Evolutionary conservation across 202 grass and related monocot species (phyloP), one percentile per base, ranked within the genome.

Genomic region (Brachypodium distachyon): DNA sequence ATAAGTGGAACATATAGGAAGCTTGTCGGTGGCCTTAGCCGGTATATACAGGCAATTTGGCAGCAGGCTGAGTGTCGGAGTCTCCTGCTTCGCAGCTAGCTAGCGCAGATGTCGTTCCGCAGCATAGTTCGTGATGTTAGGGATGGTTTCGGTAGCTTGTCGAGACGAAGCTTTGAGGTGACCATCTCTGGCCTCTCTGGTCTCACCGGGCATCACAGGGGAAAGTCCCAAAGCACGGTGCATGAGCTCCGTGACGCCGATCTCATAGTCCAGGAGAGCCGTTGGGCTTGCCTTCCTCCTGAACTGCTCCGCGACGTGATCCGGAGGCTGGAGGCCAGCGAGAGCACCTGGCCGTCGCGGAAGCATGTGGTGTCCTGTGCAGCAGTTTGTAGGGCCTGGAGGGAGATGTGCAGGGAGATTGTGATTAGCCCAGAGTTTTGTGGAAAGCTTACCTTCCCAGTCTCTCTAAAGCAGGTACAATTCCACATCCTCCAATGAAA

Each of bases 401-500:
- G 89, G 80, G 92, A 91, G 70, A 93, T 96, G 85, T 99, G 96
- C 82, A 85, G 84, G 50, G 96, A 99, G 83, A 90, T 96, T 36
- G 96, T 99, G 49, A 75, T 77, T 31, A 90, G 79, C 75, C 96
- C 96, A 1, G 96, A 99, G 39, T 85, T 99, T 16, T 85, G 81
- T 51, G 92, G 89, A 29, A 95, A 92, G 83, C 84, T 99, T 67
- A 99, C 96, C 67, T 96, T 96, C 81, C 96, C 96, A 9, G 72
- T 99, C 1, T 96, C 96, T 67, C 54, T 99, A 1, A 99, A 99
- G 58, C 96, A 93, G 96, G 96, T 99, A 67, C n/a, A 19, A 9
- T 65, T 47, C 16, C 10, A n/a, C 22, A 6, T 61, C 39, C 38
- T 75, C 48, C 54, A 4, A 73, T 58, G 67, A 21, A 63, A 68